phyloP scores from a whole-genome alignment of 192 early-diverging fungal species.

The Ambispora gerdemannii region DNA sequence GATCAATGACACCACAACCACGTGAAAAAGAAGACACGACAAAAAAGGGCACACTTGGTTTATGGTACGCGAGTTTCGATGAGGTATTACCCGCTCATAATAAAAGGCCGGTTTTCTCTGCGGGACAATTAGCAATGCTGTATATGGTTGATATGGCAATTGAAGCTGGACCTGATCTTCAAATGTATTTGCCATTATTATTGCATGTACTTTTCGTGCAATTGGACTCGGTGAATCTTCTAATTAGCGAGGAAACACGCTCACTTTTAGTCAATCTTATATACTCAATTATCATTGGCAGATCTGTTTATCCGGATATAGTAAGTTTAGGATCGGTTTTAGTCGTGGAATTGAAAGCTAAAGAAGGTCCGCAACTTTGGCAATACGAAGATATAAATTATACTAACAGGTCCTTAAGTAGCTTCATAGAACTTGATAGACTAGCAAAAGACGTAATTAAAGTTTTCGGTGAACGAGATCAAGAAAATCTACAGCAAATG shows the following conservation, averaged over 20 bases:
- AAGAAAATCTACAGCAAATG: slow-evolving; percentile 52
- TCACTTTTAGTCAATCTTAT: slow-evolving; percentile 74
- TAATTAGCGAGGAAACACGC: slow-evolving; percentile 74
- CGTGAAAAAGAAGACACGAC: slow-evolving; percentile 38
- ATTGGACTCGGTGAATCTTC: slow-evolving; percentile 72
- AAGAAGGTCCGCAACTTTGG: slow-evolving; percentile 78
- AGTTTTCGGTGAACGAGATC: slow-evolving; percentile 39
- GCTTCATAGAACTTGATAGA: slow-evolving; percentile 49
- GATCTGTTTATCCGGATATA: slow-evolving; percentile 53
- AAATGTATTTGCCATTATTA: slow-evolving; percentile 65
- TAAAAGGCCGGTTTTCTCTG: slow-evolving; percentile 67
- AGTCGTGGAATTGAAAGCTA: slow-evolving; percentile 49
- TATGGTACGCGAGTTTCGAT: slow-evolving; percentile 58
- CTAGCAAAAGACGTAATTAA: slow-evolving; percentile 46
- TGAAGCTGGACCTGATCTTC: slow-evolving; percentile 64
- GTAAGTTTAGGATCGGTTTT: slow-evolving; percentile 44
- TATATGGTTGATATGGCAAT: slow-evolving; percentile 78
- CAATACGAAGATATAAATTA: slow-evolving; percentile 73
- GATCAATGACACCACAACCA: slow-evolving; percentile 61
- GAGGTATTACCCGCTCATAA: slow-evolving; percentile 60
- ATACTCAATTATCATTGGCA: slow-evolving; percentile 65
- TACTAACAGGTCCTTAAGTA: slow-evolving; percentile 44
- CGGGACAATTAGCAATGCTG: slow-evolving; percentile 72
- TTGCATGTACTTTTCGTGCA: slow-evolving; percentile 79
- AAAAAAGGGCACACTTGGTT: slow-evolving; percentile 16